These are phyloP conservation scores for Neltuma alba DNA, from an alignment of 306 rosid genomes.

Conservation along the genomic window DNA sequence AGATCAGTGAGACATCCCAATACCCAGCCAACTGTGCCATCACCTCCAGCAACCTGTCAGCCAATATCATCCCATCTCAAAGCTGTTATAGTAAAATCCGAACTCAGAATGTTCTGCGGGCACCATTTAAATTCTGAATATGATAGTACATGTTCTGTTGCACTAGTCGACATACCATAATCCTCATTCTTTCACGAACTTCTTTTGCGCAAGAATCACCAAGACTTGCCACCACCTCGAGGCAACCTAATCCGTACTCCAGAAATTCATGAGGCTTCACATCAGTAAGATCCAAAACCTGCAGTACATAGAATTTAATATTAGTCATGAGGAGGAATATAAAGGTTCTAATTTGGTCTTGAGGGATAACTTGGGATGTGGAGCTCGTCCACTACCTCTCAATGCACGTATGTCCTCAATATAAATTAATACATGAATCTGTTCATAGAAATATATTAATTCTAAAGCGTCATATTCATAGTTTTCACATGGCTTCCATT, in stretches of 20 bases:
- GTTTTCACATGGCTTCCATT: too few relatives aligned
- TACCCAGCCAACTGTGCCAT: conserved; percentile 99
- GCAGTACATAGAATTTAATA: conserved; percentile 32
- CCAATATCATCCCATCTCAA: conserved; percentile 37
- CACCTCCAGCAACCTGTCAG: conserved; percentile 98
- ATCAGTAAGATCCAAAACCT: conserved; percentile 86
- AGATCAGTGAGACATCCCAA: conserved; percentile 86
- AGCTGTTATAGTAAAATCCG: conserved; percentile 24
- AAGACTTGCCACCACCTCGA: conserved; percentile 66
- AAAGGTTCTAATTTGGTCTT: neutral
- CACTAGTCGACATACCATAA: conserved; percentile 65
- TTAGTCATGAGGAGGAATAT: conserved; percentile 1
- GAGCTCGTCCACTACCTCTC: neutral
- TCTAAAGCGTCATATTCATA: too few relatives aligned
- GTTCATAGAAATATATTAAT: neutral
- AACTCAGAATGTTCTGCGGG: neutral
- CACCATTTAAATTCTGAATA: conserved; percentile 1
- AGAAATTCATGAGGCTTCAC: conserved; percentile 97
- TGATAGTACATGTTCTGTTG: neutral
- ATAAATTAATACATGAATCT: neutral
- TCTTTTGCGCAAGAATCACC: conserved; percentile 88
- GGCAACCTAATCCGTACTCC: conserved; percentile 78
- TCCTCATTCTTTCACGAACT: conserved; percentile 76
- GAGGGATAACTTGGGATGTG: neutral
- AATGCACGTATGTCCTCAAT: neutral